A percentile compares a stretch with the other conserved stretches of the same genome.
Conservation (phyloP, 2,329 filamentous ascomycete genomes). For the Hypoxylon rubiginosum region DNA sequence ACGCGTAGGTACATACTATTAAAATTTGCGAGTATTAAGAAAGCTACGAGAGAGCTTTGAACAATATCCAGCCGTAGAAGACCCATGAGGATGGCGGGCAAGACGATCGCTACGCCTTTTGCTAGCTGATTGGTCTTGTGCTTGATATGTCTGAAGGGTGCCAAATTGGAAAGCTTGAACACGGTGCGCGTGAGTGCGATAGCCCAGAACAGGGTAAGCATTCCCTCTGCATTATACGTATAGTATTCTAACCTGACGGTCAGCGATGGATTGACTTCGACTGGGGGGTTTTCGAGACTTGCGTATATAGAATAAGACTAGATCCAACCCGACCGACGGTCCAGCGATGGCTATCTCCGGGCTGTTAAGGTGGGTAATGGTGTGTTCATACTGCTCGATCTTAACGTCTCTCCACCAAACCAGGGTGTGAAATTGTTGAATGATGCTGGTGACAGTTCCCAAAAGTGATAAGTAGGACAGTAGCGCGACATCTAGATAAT, state of each 20-base stretch:
- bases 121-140: constrained; percentile 47
- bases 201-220: constrained; percentile 62
- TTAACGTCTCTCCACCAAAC: constrained; percentile 57
- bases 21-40: constrained; percentile 55
- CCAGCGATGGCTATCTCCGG: constrained; percentile 60
- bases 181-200: constrained; percentile 55
- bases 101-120: constrained; percentile 54
- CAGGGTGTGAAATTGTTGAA: constrained; percentile 60
- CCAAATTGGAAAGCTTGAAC: constrained; percentile 49
- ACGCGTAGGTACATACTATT: constrained; percentile 51
- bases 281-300: constrained; percentile 37
- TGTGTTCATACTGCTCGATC: constrained; percentile 55
- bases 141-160: constrained; percentile 47
- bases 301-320: constrained; percentile 64
- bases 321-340: constrained; percentile 57
- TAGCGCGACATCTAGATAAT: constrained; percentile 57
- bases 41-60: constrained; percentile 46
- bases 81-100: constrained; percentile 54
- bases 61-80: constrained; percentile 51
- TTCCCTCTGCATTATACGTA: constrained; percentile 63
- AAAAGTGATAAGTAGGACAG: constrained; percentile 56
- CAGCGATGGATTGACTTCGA: constrained; percentile 4
- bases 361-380: constrained; percentile 52
- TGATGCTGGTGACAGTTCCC: constrained; percentile 56
- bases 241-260: constrained; percentile 59